These are phyloP conservation scores for Ogataea glucozyma DNA, from an alignment of 805 yeast genomes.

Conservation along the genomic window DNA sequence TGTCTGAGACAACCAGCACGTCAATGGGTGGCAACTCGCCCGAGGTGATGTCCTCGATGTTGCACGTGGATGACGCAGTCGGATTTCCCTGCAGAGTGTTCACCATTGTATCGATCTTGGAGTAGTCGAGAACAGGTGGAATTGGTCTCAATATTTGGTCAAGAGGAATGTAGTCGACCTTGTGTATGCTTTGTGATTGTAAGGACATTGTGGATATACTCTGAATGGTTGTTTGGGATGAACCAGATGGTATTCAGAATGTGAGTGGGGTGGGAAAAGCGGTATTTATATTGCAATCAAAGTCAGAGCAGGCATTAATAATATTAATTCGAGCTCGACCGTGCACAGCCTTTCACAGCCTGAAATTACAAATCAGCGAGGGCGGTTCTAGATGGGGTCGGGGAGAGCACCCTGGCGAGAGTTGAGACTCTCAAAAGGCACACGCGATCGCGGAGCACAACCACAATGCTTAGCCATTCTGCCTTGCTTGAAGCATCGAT, in stretches of 20 bases:
- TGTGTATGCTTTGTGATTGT: constrained; percentile 58
- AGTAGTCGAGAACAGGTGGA: constrained; percentile 75
- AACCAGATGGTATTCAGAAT: too few relatives aligned
- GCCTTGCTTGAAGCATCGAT: neutral
- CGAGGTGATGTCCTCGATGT: constrained; percentile 45
- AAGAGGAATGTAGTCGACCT: constrained; percentile 62
- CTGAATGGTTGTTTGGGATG: too few relatives aligned
- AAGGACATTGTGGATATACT: constrained; percentile 67
- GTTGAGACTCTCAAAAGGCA: too few relatives aligned
- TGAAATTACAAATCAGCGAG: neutral
- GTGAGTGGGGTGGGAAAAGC: too few relatives aligned
- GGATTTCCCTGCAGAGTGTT: constrained; percentile 67
- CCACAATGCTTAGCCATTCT: too few relatives aligned
- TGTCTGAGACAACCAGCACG: constrained; percentile 64
- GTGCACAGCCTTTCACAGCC: neutral
- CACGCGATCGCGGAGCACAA: too few relatives aligned
- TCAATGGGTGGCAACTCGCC: constrained; percentile 85
- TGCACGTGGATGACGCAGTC: constrained; percentile 60
- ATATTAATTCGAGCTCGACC: neutral
- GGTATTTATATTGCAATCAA: too few relatives aligned
- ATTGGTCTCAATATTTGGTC: constrained; percentile 75
- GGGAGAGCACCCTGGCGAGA: too few relatives aligned
- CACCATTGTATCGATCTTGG: constrained; percentile 78
- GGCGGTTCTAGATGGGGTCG: neutral
- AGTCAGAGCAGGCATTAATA: neutral